Percentiles rank a stretch among this genome's conserved stretches.
Evolutionary conservation across 2,329 filamentous ascomycete genomes (phyloP).

Genomic region (Trichoderma atrobrunneum): DNA sequence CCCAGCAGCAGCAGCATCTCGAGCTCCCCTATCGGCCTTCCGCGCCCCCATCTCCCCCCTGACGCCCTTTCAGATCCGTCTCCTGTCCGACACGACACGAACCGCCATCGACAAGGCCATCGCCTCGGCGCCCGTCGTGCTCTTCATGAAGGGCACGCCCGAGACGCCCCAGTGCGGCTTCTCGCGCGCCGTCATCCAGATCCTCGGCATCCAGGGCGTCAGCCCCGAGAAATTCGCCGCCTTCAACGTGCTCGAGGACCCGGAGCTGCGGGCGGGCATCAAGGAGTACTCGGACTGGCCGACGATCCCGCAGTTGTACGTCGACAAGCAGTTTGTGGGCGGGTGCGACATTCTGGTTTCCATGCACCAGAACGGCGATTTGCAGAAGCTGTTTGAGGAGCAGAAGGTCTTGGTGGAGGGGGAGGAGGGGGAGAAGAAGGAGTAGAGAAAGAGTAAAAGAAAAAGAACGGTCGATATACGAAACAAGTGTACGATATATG

Average conservation of each 20-base stretch:
- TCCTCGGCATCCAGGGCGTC: conserved; percentile 90
- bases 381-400: conserved; percentile 88
- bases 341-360: conserved; percentile 96
- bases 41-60: conserved; percentile 26
- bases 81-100: conserved; percentile 76
- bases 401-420: conserved; percentile 74
- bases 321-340: conserved; percentile 93
- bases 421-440: conserved; percentile 45
- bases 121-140: conserved; percentile 80
- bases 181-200: conserved; percentile 91
- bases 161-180: conserved; percentile 96
- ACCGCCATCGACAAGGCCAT: conserved; percentile 89
- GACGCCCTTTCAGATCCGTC: conserved; percentile 51
- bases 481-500: conserved; percentile 15
- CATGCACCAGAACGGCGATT: conserved; percentile 94
- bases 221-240: conserved; percentile 96
- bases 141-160: conserved; percentile 99
- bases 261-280: conserved; percentile 83
- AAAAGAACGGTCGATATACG: not conserved
- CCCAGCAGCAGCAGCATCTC: conserved; percentile 28
- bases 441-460: conserved; percentile 23
- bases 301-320: conserved; percentile 94
- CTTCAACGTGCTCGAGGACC: conserved; percentile 93
- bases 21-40: conserved; percentile 26
- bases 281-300: conserved; percentile 99